phyloP scores from a whole-genome alignment of 768 basidiomycete species.

The Clitopilus passeckerianus region DNA sequence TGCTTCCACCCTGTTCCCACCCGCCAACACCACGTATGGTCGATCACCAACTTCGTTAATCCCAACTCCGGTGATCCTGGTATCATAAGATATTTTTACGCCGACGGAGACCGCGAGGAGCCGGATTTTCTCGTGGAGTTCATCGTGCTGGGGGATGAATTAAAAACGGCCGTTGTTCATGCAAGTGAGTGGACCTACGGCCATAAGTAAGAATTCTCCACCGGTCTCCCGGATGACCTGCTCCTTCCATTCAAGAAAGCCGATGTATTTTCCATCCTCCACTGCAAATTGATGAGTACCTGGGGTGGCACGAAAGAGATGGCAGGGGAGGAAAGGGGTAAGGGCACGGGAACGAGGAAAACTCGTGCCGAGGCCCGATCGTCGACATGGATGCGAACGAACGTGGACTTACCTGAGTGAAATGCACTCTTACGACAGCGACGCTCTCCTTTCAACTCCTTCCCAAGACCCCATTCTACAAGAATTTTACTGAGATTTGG shows the following conservation, averaged over 20 bases:
- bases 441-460: slow-evolving; percentile 28
- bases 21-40: slow-evolving; percentile 22
- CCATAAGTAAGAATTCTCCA: slow-evolving; percentile 44
- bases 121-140: slow-evolving; percentile 39
- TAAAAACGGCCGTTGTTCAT: background rate
- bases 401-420: slow-evolving; percentile 25
- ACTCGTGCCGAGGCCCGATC: background rate
- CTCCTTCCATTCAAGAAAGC: slow-evolving; percentile 43
- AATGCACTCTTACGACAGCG: slow-evolving; percentile 28
- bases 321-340: background rate
- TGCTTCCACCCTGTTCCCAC: slow-evolving; percentile 30
- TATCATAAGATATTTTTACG: slow-evolving; percentile 28
- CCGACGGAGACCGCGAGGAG: slow-evolving; percentile 35
- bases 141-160: slow-evolving; percentile 30
- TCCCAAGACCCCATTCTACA: slow-evolving; percentile 44
- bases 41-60: slow-evolving; percentile 19
- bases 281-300: slow-evolving; percentile 24
- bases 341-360: background rate
- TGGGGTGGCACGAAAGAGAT: background rate
- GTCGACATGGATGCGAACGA: background rate
- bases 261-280: slow-evolving; percentile 35
- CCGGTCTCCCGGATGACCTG: slow-evolving; percentile 43
- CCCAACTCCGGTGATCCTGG: slow-evolving; percentile 19
- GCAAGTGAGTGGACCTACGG: slow-evolving; percentile 26
- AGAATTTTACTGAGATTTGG: slow-evolving; percentile 50